These are phyloP conservation scores for Gastrodia elata DNA, from an alignment of 106 monocot species.

Conservation along the genomic window DNA sequence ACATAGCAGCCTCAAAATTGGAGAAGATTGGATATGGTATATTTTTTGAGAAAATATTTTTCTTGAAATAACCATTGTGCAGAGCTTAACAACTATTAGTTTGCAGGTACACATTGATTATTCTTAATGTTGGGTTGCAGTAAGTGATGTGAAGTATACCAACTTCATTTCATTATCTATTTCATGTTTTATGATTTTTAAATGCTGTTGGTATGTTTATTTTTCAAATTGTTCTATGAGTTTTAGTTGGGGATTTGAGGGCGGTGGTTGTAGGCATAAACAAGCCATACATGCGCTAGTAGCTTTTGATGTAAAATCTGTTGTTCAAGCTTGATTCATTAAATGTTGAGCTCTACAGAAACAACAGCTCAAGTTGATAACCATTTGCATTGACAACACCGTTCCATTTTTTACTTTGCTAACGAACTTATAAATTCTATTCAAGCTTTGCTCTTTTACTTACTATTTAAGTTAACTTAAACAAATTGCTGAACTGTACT, in stretches of 20 bases:
- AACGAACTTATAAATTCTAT: not conserved
- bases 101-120: not conserved
- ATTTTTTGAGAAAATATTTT: not conserved
- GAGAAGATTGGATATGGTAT: slow-evolving; percentile 95
- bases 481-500: not conserved
- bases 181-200: not conserved
- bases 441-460: not conserved
- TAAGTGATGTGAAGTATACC: not conserved
- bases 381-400: not conserved
- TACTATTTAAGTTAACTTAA: not conserved
- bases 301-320: not conserved
- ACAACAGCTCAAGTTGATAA: not conserved
- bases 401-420: not conserved
- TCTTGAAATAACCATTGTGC: not conserved
- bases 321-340: not conserved
- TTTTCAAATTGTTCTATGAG: not conserved
- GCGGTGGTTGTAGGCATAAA: too few species aligned
- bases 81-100: not conserved
- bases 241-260: not conserved
- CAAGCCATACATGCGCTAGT: not conserved
- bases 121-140: not conserved
- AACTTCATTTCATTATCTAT: not conserved
- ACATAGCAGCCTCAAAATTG: slow-evolving; percentile 71
- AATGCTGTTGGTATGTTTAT: not conserved
- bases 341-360: not conserved